Base-by-base conservation (phyloP, 768 basidiomycete species). In the Naematelia aurantialba region DNA sequence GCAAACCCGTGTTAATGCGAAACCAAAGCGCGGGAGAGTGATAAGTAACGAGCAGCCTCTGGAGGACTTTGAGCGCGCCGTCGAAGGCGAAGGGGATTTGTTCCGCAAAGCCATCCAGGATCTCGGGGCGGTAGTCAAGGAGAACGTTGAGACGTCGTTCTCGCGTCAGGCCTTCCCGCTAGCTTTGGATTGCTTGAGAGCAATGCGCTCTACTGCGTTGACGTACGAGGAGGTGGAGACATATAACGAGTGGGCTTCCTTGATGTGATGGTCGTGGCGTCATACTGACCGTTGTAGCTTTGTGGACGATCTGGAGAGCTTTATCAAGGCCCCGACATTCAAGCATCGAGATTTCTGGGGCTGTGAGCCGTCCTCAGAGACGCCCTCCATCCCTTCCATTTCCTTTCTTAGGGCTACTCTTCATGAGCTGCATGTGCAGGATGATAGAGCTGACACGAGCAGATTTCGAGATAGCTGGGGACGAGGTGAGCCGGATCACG, bases 41-140 rank as follows among this genome's bases (percentile, higher is more conserved):
- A 84, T 94, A 39, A 88, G 89, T 8, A 83, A 81, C 39, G 84
- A 85, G 0, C 80, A 81, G 63, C 91, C 91, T 0, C 79, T 93
- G 52, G 79, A 80, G 47, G 91, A 94, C 75, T 96, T 93, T 79
- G 79, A 80, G 60, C 79, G 81, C 66, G 88, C 89, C 70, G 78
- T 89, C 30, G 62, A 68, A 52, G 81, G 80, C 25, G 82, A 82
- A 54, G 89, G 89, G 0, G 90, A 91, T 73, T 79, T 91, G 19
- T 89, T 92, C 39, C 84, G 82, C 13, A 91, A 93, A 77, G 90
- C 89, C 0, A 70, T 76, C 17, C 65, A 87, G 66, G 91, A 92
- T 74, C 76, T 93, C 48, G 84, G 81, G 12, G 81, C 75, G 14
- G 86, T 91, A 10, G 83, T 92, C 46, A 79, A 80, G 58, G 87